Evolutionary conservation across 345 rosid genomes (phyloP).

Genomic region (Linum lewisii): DNA sequence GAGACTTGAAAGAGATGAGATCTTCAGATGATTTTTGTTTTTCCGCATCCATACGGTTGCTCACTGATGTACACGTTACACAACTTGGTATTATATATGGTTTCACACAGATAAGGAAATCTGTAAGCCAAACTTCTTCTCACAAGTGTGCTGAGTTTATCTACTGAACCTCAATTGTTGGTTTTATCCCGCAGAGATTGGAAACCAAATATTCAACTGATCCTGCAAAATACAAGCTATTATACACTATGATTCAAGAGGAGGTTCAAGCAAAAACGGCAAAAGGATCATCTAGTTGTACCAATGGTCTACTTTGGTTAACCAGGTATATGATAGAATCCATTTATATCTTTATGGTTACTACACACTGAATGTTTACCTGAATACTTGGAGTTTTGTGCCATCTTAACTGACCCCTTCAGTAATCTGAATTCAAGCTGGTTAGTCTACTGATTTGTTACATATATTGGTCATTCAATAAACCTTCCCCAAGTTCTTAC

Average conservation of each 20-base stretch:
- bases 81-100: not conserved
- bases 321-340: constrained; percentile 42
- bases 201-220: constrained; percentile 60
- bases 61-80: not conserved
- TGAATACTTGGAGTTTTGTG: not conserved
- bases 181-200: constrained; percentile 56
- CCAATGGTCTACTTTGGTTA: constrained; percentile 95
- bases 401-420: not conserved
- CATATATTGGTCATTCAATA: not conserved
- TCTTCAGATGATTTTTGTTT: not conserved
- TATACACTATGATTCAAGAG: constrained; percentile 69
- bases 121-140: not conserved
- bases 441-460: not conserved
- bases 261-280: constrained; percentile 75
- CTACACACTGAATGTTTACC: not conserved
- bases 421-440: not conserved
- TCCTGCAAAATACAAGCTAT: constrained; percentile 48
- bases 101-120: not conserved
- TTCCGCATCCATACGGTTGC: too few relatives aligned
- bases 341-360: not conserved
- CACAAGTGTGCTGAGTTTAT: not conserved
- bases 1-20: not conserved
- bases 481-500: not conserved
- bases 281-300: constrained; percentile 80
- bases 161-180: not conserved